These are phyloP conservation scores for Gossypium aridum DNA, from an alignment of 441 rosid genomes.

Conservation along the genomic window DNA sequence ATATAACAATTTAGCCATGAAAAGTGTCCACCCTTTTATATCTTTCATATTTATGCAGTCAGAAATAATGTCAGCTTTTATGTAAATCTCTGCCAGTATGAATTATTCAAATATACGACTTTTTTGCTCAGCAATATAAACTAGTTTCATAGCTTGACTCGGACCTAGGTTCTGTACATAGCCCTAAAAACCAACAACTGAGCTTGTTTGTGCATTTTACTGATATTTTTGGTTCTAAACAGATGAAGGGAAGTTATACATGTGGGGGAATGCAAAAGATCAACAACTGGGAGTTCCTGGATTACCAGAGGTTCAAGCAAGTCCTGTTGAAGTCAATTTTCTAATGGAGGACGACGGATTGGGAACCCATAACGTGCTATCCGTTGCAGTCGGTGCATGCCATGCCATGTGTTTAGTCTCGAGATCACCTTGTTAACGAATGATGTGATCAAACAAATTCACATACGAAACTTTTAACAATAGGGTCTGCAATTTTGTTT, in stretches of 20 bases:
- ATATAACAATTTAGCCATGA: background rate
- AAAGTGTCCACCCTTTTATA: background rate
- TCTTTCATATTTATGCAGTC: background rate
- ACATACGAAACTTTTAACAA: background rate
- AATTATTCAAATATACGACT: background rate
- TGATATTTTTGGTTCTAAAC: slow-evolving; percentile 12
- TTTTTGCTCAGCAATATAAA: background rate
- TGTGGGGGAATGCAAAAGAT: slow-evolving; percentile 96
- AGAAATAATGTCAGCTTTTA: background rate
- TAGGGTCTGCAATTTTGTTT: background rate
- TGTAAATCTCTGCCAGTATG: background rate
- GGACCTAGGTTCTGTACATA: background rate
- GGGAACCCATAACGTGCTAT: slow-evolving; percentile 46
- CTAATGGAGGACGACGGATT: slow-evolving; percentile 59
- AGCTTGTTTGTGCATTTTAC: background rate
- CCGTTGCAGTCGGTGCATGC: slow-evolving; percentile 77
- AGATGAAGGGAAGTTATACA: slow-evolving; percentile 75
- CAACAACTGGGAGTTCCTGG: slow-evolving; percentile 86
- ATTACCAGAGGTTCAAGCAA: slow-evolving; percentile 57
- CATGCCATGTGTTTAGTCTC: slow-evolving; percentile 79
- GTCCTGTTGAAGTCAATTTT: slow-evolving; percentile 67
- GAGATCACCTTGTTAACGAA: slow-evolving; percentile 32
- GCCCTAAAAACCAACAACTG: background rate
- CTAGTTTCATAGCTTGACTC: background rate
- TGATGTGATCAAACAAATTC: background rate